phyloP scores from a whole-genome alignment of 2,329 filamentous ascomycete species.

The Phyllosticta citriasiana region DNA sequence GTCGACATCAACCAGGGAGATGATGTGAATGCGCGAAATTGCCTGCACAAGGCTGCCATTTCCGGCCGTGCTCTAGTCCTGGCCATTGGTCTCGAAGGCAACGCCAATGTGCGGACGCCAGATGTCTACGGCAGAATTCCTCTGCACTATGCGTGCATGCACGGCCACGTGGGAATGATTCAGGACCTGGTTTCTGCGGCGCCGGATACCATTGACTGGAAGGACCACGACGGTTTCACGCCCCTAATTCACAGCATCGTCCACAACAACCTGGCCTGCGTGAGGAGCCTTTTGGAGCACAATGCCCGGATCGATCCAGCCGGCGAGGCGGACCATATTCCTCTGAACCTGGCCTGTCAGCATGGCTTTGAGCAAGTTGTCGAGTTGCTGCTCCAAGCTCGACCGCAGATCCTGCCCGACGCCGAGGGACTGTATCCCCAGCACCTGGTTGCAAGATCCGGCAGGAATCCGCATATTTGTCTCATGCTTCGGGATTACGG shows the following conservation, averaged over 20 bases:
- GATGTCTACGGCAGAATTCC: conserved; percentile 94
- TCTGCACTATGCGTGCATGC: conserved; percentile 92
- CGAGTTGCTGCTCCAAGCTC: conserved; percentile 69
- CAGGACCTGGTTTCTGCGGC: conserved; percentile 60
- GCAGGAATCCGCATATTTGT: conserved; percentile 68
- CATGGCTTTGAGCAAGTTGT: conserved; percentile 81
- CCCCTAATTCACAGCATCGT: conserved; percentile 92
- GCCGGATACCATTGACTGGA: conserved; percentile 68
- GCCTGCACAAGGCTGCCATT: conserved; percentile 91
- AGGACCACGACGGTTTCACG: conserved; percentile 96
- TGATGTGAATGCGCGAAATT: conserved; percentile 95
- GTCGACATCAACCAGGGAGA: conserved; percentile 92
- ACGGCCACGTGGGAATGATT: conserved; percentile 78
- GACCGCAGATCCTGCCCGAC: conserved; percentile 78
- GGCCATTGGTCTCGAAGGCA: conserved; percentile 60
- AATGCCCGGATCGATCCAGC: conserved; percentile 79
- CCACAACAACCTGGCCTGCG: conserved; percentile 71
- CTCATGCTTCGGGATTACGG: conserved; percentile 74
- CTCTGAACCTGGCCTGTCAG: conserved; percentile 89
- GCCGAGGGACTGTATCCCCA: conserved; percentile 96
- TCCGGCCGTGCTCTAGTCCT: conserved; percentile 78
- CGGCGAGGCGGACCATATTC: conserved; percentile 84
- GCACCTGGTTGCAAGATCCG: conserved; percentile 85
- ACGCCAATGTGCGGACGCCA: conserved; percentile 66
- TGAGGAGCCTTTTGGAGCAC: conserved; percentile 63